phyloP scores from a whole-genome alignment of 176 grass and related monocot species.

The Oropetium thomaeum region DNA sequence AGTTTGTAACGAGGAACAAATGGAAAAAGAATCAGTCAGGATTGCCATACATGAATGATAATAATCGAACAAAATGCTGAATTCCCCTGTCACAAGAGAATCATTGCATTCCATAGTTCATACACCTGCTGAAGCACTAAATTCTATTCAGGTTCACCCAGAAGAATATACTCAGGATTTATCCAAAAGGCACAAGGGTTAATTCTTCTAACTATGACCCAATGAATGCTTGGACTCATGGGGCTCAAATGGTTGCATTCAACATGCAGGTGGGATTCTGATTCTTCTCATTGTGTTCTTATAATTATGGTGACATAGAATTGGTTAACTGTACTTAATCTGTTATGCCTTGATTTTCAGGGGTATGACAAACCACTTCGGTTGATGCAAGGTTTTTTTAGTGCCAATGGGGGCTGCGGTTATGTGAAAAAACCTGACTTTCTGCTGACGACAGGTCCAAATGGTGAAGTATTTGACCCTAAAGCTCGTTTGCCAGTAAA shows the following conservation, averaged over 20 bases:
- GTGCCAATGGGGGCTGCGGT: conserved; percentile 80
- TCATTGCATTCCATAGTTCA: background rate
- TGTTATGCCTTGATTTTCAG: conserved; percentile 27
- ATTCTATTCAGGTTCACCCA: conserved; percentile 73
- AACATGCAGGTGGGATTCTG: conserved; percentile 73
- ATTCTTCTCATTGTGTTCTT: background rate
- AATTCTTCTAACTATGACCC: conserved; percentile 89
- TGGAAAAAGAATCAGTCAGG: background rate
- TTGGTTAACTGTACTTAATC: background rate
- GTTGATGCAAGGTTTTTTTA: conserved; percentile 96
- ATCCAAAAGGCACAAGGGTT: conserved; percentile 83
- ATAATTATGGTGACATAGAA: background rate
- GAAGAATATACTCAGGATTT: conserved; percentile 81
- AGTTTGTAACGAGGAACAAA: background rate
- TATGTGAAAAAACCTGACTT: conserved; percentile 92
- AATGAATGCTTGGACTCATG: conserved; percentile 79
- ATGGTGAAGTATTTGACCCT: conserved; percentile 73
- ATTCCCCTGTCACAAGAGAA: background rate
- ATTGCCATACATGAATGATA: background rate
- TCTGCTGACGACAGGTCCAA: conserved; percentile 49
- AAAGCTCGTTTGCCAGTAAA: conserved; percentile 61
- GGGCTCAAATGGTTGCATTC: conserved; percentile 97
- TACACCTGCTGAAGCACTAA: background rate
- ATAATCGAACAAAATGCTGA: background rate
- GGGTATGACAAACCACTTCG: conserved; percentile 71